phyloP scores from a whole-genome alignment of 768 basidiomycete genomes.

The Dioszegia aurantiaca region DNA sequence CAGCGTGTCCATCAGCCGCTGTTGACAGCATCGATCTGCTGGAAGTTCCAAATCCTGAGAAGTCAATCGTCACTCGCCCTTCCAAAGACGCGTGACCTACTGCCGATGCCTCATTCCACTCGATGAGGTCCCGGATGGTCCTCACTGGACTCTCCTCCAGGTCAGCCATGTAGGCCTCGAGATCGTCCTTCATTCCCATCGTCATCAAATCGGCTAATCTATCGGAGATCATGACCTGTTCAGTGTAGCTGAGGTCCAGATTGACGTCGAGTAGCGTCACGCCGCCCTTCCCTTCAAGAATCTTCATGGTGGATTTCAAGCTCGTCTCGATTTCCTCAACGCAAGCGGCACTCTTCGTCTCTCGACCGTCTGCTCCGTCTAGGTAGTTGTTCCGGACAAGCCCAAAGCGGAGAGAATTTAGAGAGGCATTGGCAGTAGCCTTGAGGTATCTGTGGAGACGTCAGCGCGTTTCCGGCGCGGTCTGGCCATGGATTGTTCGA shows the following conservation, averaged over 20 bases:
- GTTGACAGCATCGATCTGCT: constrained; percentile 41
- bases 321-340: background rate
- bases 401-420: background rate
- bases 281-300: background rate
- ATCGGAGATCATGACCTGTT: background rate
- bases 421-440: background rate
- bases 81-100: background rate
- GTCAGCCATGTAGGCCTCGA: constrained; percentile 28
- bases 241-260: background rate
- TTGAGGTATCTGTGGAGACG: background rate
- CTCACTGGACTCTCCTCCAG: constrained; percentile 17
- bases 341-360: background rate
- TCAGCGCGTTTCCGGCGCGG: too few species aligned
- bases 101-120: constrained; percentile 38
- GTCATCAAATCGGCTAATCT: background rate
- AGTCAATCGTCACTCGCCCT: background rate
- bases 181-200: constrained; percentile 35
- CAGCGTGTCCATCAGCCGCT: constrained; percentile 28
- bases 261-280: constrained; percentile 4
- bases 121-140: constrained; percentile 32
- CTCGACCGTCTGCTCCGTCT: constrained; percentile 10
- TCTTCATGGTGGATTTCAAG: background rate
- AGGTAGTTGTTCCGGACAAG: constrained; percentile 6
- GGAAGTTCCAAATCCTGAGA: constrained; percentile 32
- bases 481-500: too few species aligned